Evolutionary conservation across 163 green algal species (phyloP).

Genomic region (Prototheca wickerhamii): DNA sequence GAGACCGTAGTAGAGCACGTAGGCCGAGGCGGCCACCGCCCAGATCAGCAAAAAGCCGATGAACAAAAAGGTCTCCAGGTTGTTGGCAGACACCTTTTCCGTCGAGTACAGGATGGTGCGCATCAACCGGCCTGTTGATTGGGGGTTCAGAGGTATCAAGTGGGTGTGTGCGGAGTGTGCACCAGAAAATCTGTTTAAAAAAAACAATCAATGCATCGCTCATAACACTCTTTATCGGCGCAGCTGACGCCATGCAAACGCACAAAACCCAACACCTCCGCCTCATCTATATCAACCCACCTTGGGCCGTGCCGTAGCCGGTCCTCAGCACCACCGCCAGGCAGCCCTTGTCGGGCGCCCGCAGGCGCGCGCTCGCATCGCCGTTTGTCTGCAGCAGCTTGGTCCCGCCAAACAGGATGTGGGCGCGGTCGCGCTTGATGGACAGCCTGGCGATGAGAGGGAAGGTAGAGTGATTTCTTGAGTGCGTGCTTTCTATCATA

Average conservation of each 20-base stretch:
- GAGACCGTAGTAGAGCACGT: slow-evolving; percentile 74
- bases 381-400: slow-evolving; percentile 75
- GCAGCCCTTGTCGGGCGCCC: slow-evolving; percentile 77
- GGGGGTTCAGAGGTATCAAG: neutral
- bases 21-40: slow-evolving; percentile 69
- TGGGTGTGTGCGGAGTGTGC: neutral
- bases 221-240: too few species aligned
- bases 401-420: slow-evolving; percentile 90
- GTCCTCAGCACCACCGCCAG: slow-evolving; percentile 87
- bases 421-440: slow-evolving; percentile 58
- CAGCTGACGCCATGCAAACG: too few species aligned
- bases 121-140: slow-evolving; percentile 83
- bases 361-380: slow-evolving; percentile 53
- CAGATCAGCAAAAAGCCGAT: slow-evolving; percentile 97
- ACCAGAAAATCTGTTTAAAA: too few species aligned
- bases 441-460: neutral
- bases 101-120: slow-evolving; percentile 95
- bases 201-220: too few species aligned
- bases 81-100: slow-evolving; percentile 91
- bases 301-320: slow-evolving; percentile 94
- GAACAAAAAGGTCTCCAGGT: slow-evolving; percentile 88
- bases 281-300: slow-evolving; percentile 19
- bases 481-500: neutral
- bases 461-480: neutral
- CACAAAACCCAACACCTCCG: too few species aligned